Conservation (phyloP, 306 rosid species). For the Cyamopsis tetragonoloba region DNA sequence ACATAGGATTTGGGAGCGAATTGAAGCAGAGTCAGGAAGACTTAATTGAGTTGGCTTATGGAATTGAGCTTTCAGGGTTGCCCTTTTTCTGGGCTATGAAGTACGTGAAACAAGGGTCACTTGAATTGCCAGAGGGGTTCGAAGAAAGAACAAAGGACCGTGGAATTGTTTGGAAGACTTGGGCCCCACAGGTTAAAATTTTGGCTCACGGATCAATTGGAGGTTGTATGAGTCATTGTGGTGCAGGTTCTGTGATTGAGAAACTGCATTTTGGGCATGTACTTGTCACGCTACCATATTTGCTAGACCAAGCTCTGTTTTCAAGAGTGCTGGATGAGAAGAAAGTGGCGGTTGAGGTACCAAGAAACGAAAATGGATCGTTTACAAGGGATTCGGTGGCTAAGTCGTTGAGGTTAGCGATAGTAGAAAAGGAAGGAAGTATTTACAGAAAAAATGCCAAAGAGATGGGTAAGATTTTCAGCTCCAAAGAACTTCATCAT, state of each 20-base stretch:
- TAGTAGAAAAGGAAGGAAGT: too few species aligned
- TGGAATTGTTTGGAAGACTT: conserved; percentile 46
- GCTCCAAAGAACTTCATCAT: too few species aligned
- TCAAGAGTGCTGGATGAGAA: conserved; percentile 34
- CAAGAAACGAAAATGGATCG: background rate
- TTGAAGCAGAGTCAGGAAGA: conserved; percentile 41
- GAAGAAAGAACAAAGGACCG: conserved; percentile 43
- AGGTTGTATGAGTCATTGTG: conserved; percentile 47
- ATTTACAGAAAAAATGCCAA: too few species aligned
- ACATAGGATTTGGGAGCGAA: conserved; percentile 58
- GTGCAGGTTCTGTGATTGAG: conserved; percentile 44
- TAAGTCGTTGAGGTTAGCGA: too few species aligned
- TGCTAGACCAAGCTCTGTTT: conserved; percentile 36
- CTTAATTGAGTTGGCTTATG: conserved; percentile 34
- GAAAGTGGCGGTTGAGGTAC: conserved; percentile 32
- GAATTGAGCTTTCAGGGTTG: conserved; percentile 48
- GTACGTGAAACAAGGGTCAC: conserved; percentile 14
- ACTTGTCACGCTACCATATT: conserved; percentile 37
- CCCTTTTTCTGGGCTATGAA: conserved; percentile 63
- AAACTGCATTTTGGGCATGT: conserved; percentile 45
- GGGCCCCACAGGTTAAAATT: conserved; percentile 59
- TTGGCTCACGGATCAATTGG: conserved; percentile 48
- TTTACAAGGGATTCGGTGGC: too few species aligned
- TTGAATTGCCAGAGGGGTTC: conserved; percentile 47
- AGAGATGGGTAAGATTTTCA: too few species aligned